These are phyloP conservation scores for Monosporascus sp. DNA, from an alignment of 2,329 filamentous ascomycete species.

Conservation along the genomic window DNA sequence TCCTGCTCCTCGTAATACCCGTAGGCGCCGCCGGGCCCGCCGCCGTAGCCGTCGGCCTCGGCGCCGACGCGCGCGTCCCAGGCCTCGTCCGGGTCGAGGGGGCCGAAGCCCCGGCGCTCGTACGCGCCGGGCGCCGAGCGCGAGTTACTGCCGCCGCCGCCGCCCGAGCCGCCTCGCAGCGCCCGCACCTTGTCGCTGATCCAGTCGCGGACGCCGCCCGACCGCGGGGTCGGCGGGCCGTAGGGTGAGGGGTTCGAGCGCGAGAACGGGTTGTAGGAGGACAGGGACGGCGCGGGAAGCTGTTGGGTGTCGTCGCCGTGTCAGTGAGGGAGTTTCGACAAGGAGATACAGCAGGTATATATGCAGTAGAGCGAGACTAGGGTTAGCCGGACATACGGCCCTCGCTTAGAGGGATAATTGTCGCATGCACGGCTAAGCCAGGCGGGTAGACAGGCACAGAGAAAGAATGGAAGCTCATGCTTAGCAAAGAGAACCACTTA, in stretches of 20 bases:
- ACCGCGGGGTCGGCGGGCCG: slow-evolving; percentile 47
- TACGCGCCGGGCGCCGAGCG: slow-evolving; percentile 67
- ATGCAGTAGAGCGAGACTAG: background rate
- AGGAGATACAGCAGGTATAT: background rate
- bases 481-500: slow-evolving; percentile 32
- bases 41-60: slow-evolving; percentile 59
- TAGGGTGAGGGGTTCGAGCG: slow-evolving; percentile 39
- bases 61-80: slow-evolving; percentile 78
- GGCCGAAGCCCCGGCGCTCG: slow-evolving; percentile 61
- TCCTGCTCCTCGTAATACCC: slow-evolving; percentile 73
- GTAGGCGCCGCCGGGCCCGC: slow-evolving; percentile 35
- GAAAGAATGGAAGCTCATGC: background rate
- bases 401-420: background rate
- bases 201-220: slow-evolving; percentile 67
- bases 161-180: slow-evolving; percentile 45
- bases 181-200: slow-evolving; percentile 60
- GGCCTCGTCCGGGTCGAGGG: slow-evolving; percentile 76
- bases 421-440: background rate
- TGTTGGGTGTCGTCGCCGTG: slow-evolving; percentile 19
- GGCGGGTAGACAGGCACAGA: background rate
- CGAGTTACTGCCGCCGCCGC: slow-evolving; percentile 58
- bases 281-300: slow-evolving; percentile 65
- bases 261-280: slow-evolving; percentile 68
- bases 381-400: background rate
- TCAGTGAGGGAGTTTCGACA: background rate